These are phyloP conservation scores for Phytophthora hibernalis DNA, from an alignment of 352 stramenopile genomes.

Conservation along the genomic window DNA sequence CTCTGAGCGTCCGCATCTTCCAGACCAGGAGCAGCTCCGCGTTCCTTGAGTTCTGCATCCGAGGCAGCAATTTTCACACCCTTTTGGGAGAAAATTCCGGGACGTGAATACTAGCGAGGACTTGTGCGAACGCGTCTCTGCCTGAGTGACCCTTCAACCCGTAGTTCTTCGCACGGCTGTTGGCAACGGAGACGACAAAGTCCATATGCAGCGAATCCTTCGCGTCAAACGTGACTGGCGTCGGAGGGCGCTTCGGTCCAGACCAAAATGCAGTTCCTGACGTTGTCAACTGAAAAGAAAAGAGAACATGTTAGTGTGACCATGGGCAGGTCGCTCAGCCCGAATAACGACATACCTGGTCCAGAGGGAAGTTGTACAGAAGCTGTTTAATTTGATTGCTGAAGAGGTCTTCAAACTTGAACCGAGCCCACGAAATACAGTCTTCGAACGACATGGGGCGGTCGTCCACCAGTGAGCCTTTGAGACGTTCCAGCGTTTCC, in stretches of 20 bases:
- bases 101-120: constrained; percentile 90
- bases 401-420: constrained; percentile 99
- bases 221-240: constrained; percentile 92
- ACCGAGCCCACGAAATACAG: constrained; percentile 97
- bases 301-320: neutral
- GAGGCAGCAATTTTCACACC: constrained; percentile 98
- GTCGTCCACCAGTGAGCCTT: constrained; percentile 93
- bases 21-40: constrained; percentile 36
- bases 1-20: constrained; percentile 83
- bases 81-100: constrained; percentile 93
- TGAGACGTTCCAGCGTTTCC: constrained; percentile 95
- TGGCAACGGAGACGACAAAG: constrained; percentile 96
- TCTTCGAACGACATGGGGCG: constrained; percentile 95
- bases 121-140: constrained; percentile 69
- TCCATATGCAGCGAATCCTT: constrained; percentile 93
- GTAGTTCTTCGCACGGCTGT: constrained; percentile 95
- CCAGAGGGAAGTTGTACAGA: constrained; percentile 98
- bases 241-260: constrained; percentile 96
- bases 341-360: constrained; percentile 71
- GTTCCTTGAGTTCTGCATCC: constrained; percentile 97
- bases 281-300: constrained; percentile 84
- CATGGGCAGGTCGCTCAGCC: neutral
- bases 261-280: constrained; percentile 99
- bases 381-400: constrained; percentile 98
- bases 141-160: constrained; percentile 84